Percentiles rank a stretch among this genome's conserved stretches.
These are phyloP conservation scores for Eleusine indica DNA, from an alignment of 176 grass and related monocot genomes.

Conservation along the genomic window DNA sequence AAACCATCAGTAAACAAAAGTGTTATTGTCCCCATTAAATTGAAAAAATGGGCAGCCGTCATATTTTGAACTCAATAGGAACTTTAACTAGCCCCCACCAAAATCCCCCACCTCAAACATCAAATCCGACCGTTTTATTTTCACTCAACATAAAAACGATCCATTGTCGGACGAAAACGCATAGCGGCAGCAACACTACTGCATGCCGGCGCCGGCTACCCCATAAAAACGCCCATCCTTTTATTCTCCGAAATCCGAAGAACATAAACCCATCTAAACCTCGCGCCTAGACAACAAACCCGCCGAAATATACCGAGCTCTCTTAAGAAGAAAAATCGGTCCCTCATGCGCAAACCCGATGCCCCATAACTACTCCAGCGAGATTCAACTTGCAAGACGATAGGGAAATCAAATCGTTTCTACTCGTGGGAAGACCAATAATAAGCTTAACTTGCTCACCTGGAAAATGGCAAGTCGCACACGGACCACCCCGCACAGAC, in stretches of 20 bases:
- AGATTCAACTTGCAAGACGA: background rate
- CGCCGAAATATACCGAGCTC: background rate
- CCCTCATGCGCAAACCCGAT: background rate
- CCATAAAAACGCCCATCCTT: background rate
- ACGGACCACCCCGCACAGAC: background rate
- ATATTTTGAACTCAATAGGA: background rate
- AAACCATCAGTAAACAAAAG: background rate
- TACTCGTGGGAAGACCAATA: background rate
- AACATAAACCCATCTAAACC: constrained; percentile 14
- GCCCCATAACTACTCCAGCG: background rate
- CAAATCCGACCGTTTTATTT: background rate
- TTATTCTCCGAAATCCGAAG: background rate
- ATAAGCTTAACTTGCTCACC: background rate
- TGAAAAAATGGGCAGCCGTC: background rate
- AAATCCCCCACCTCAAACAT: background rate
- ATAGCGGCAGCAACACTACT: background rate
- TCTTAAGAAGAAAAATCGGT: background rate
- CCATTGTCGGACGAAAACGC: background rate
- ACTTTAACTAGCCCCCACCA: background rate
- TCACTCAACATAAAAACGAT: background rate
- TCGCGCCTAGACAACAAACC: background rate
- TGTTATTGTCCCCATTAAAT: background rate
- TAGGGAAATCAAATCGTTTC: background rate
- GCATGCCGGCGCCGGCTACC: background rate
- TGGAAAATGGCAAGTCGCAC: background rate